Conservation (phyloP, 2,329 filamentous ascomycete genomes). For the Aspergillus latus region DNA sequence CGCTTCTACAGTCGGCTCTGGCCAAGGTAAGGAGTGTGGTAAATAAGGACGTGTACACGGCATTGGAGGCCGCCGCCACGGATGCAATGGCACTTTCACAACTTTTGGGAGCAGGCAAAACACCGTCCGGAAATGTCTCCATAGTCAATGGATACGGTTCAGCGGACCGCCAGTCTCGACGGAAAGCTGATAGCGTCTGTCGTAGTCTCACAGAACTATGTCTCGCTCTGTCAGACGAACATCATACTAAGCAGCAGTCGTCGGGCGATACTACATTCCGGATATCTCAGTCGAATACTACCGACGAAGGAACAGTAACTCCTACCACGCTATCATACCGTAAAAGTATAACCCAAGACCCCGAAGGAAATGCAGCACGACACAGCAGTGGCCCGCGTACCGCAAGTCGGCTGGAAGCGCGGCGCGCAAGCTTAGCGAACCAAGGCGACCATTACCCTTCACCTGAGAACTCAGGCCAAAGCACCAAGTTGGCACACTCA, state of each 20-base stretch:
- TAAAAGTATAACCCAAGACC: conserved; percentile 41
- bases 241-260: conserved; percentile 31
- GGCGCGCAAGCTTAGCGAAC: conserved; percentile 40
- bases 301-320: conserved; percentile 28
- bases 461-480: conserved; percentile 11
- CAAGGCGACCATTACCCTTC: conserved; percentile 18
- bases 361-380: conserved; percentile 31
- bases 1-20: conserved; percentile 76
- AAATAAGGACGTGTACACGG: conserved; percentile 69
- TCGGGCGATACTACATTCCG: conserved; percentile 29
- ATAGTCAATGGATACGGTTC: conserved; percentile 38
- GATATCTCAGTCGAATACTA: conserved; percentile 24
- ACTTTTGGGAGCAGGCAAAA: conserved; percentile 72
- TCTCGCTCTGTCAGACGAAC: conserved; percentile 72
- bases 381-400: conserved; percentile 31
- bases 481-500: conserved; percentile 15
- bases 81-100: conserved; percentile 78
- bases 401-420: conserved; percentile 39
- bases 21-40: conserved; percentile 72
- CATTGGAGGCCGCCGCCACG: conserved; percentile 75
- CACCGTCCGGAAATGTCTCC: conserved; percentile 50
- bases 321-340: conserved; percentile 35
- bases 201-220: conserved; percentile 90
- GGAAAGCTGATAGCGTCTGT: conserved; percentile 91
- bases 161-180: conserved; percentile 79